Percentiles rank a stretch among this genome's conserved stretches.
Conservation (phyloP, 1,139 yeast genomes). For the Hanseniaspora sp. region DNA sequence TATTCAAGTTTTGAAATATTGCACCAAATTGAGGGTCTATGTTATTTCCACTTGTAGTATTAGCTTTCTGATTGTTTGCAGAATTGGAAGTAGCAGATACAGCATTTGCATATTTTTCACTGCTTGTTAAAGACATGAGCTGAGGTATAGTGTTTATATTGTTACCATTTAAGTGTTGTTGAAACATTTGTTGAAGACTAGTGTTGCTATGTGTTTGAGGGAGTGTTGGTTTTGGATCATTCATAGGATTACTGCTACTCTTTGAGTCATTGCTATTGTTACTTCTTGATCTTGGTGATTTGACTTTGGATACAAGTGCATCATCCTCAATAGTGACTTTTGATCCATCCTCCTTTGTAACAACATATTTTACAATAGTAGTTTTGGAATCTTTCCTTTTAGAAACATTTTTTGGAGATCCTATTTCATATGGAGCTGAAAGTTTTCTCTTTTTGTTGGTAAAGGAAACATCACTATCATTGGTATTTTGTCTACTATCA, state of each 20-base stretch:
- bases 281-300: not conserved
- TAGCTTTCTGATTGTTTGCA: not conserved
- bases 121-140: constrained; percentile 21
- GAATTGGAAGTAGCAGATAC: constrained; percentile 18
- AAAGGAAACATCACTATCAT: not conserved
- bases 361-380: constrained; percentile 19
- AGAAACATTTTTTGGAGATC: not conserved
- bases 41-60: not conserved
- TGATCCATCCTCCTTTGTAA: constrained; percentile 18
- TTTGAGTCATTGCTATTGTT: not conserved
- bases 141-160: constrained; percentile 22
- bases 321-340: constrained; percentile 17
- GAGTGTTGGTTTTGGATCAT: not conserved
- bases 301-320: constrained; percentile 4
- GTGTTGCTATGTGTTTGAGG: not conserved
- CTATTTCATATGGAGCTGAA: not conserved
- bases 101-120: constrained; percentile 24
- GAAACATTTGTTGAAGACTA: constrained; percentile 19
- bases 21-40: not conserved
- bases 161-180: constrained; percentile 25
- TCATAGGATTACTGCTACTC: not conserved
- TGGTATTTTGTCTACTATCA: not conserved
- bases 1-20: not conserved
- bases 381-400: constrained; percentile 1
- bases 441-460: not conserved